A percentile compares a stretch with the other conserved stretches of the same genome.
Evolutionary conservation across 352 stramenopile genomes (phyloP).

Genomic region (Phytophthora palmivora): DNA sequence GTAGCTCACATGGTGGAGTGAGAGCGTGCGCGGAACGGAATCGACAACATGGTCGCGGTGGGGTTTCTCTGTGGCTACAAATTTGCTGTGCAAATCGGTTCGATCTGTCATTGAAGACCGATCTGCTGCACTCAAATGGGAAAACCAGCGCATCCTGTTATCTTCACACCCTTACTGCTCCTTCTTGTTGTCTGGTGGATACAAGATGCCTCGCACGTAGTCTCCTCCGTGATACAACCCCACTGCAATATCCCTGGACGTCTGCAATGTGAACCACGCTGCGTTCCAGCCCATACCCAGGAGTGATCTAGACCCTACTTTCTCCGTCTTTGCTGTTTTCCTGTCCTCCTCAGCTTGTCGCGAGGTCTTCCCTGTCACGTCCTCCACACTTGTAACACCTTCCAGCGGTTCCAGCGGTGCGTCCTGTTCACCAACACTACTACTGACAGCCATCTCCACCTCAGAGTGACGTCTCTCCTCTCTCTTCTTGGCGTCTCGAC

Average conservation of each 20-base stretch:
- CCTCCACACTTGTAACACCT: constrained; percentile 34
- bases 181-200: constrained; percentile 25
- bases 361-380: constrained; percentile 23
- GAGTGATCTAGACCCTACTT: constrained; percentile 29
- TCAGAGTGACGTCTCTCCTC: constrained; percentile 49
- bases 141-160: background rate
- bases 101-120: background rate
- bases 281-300: constrained; percentile 42
- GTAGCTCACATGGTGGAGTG: too few species aligned
- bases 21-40: too few species aligned
- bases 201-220: constrained; percentile 48
- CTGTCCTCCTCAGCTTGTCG: constrained; percentile 13
- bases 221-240: constrained; percentile 53
- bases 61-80: too few species aligned
- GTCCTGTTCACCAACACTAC: constrained; percentile 35
- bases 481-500: constrained; percentile 46
- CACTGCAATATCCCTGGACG: constrained; percentile 51
- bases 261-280: constrained; percentile 54
- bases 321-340: constrained; percentile 8
- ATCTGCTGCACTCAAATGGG: background rate
- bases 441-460: constrained; percentile 62
- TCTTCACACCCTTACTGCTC: constrained; percentile 21
- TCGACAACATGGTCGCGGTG: too few species aligned
- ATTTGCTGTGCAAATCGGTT: background rate
- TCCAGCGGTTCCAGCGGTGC: constrained; percentile 48